These are phyloP conservation scores for Takashimella koratensis DNA, from an alignment of 1,284 basidiomycete species.

Conservation along the genomic window DNA sequence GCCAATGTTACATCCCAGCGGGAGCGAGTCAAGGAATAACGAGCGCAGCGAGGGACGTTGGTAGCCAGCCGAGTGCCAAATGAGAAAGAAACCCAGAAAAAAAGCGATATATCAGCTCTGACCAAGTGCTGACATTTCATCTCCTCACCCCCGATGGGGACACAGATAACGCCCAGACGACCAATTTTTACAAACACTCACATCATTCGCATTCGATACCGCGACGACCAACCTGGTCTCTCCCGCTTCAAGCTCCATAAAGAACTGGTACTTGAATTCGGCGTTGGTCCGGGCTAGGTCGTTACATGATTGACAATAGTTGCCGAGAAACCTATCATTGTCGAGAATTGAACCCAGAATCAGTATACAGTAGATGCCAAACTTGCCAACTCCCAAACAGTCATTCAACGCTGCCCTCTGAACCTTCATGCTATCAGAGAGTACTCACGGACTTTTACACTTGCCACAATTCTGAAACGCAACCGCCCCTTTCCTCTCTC, in stretches of 20 bases:
- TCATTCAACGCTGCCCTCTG: too few species aligned
- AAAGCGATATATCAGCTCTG: neutral
- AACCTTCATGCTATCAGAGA: too few species aligned
- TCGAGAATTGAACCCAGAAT: too few species aligned
- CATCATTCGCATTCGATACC: slow-evolving; percentile 19
- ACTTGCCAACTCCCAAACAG: too few species aligned
- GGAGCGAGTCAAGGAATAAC: too few species aligned
- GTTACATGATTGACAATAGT: slow-evolving; percentile 22
- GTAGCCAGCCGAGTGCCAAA: neutral
- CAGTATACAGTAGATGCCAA: too few species aligned
- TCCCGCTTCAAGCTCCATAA: slow-evolving; percentile 14
- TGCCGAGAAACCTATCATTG: slow-evolving; percentile 3
- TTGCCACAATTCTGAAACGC: too few species aligned
- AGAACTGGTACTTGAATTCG: slow-evolving; percentile 29
- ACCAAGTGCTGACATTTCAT: neutral
- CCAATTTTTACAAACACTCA: too few species aligned
- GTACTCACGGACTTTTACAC: too few species aligned
- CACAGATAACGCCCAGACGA: too few species aligned
- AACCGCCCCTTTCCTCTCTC: neutral
- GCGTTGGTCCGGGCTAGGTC: slow-evolving; percentile 13
- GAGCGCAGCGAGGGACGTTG: too few species aligned
- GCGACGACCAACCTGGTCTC: slow-evolving; percentile 1
- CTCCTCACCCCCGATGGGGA: neutral
- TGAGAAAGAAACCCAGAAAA: neutral
- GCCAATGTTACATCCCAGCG: too few species aligned